These are phyloP conservation scores for Camillea tinctor DNA, from an alignment of 2,329 filamentous ascomycete genomes.

Conservation along the genomic window DNA sequence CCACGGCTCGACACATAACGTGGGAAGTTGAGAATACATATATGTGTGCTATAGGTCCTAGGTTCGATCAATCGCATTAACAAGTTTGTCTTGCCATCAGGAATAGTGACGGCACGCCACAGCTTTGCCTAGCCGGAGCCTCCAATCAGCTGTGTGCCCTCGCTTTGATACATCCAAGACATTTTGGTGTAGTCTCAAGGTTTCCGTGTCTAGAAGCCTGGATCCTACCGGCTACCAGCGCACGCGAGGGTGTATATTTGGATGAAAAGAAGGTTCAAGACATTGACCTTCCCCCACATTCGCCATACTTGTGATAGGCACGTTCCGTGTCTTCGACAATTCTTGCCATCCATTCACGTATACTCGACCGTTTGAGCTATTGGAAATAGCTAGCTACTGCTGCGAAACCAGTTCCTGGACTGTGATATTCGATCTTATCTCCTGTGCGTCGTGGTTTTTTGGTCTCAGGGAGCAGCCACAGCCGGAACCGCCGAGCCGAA, in stretches of 20 bases:
- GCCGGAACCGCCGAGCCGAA: slow-evolving; percentile 11
- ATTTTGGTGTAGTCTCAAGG: slow-evolving; percentile 22
- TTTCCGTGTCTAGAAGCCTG: slow-evolving; percentile 17
- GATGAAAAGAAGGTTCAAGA: slow-evolving; percentile 11
- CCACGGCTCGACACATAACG: background rate
- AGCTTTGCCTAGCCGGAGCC: slow-evolving; percentile 21
- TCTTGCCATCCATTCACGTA: slow-evolving; percentile 13
- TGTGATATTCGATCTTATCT: slow-evolving; percentile 3
- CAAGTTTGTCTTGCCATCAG: slow-evolving; percentile 6
- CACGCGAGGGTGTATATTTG: slow-evolving; percentile 1
- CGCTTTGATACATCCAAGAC: slow-evolving; percentile 26
- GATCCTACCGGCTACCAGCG: slow-evolving; percentile 4
- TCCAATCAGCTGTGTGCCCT: slow-evolving; percentile 24
- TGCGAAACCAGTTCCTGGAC: slow-evolving; percentile 4
- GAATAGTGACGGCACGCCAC: slow-evolving; percentile 23
- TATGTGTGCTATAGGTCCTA: slow-evolving; percentile 1
- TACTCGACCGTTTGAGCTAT: slow-evolving; percentile 1
- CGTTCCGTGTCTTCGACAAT: slow-evolving; percentile 17
- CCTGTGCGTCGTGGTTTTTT: slow-evolving; percentile 5
- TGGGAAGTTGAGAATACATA: background rate
- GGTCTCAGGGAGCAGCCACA: slow-evolving; percentile 6
- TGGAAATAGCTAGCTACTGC: slow-evolving; percentile 3
- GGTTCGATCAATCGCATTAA: slow-evolving; percentile 2
- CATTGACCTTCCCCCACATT: slow-evolving; percentile 18
- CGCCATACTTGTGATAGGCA: slow-evolving; percentile 6